These are phyloP conservation scores for Lignosus rhinocerotis DNA, from an alignment of 1,284 basidiomycete genomes.

Conservation along the genomic window DNA sequence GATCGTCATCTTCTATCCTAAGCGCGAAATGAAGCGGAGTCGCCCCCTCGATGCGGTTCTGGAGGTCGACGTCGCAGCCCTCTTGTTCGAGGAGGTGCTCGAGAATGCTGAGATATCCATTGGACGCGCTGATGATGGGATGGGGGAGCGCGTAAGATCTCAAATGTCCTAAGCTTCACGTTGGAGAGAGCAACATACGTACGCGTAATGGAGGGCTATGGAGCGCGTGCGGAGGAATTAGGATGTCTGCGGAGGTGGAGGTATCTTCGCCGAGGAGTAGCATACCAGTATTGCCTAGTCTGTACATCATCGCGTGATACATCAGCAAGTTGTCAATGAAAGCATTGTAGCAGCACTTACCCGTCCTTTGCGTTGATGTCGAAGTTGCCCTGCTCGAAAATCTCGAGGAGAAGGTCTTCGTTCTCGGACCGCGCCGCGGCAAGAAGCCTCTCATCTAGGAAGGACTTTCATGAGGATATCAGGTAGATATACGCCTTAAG, in stretches of 20 bases:
- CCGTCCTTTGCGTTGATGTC: conserved; percentile 82
- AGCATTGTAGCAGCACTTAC: conserved; percentile 39
- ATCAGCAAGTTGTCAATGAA: neutral
- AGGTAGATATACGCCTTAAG: neutral
- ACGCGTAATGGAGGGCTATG: conserved; percentile 82
- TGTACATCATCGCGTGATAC: conserved; percentile 29
- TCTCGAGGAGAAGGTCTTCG: conserved; percentile 64
- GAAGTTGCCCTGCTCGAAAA: conserved; percentile 56
- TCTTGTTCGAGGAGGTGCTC: conserved; percentile 76
- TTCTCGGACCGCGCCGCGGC: conserved; percentile 78
- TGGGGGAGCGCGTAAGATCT: conserved; percentile 1
- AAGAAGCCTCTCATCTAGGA: conserved; percentile 70
- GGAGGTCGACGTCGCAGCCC: conserved; percentile 81
- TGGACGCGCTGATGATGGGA: conserved; percentile 40
- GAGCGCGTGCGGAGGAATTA: neutral
- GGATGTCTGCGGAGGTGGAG: neutral
- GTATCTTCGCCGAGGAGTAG: neutral
- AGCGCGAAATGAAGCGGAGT: conserved; percentile 87
- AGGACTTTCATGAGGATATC: neutral
- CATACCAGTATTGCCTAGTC: conserved; percentile 73
- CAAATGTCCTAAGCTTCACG: neutral
- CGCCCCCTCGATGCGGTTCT: conserved; percentile 72
- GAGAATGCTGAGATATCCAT: conserved; percentile 64
- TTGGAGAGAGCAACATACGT: conserved; percentile 34
- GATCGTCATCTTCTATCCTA: conserved; percentile 58